These are phyloP conservation scores for Elongisporangium senticosum DNA, from an alignment of 352 stramenopile species.

Conservation along the genomic window DNA sequence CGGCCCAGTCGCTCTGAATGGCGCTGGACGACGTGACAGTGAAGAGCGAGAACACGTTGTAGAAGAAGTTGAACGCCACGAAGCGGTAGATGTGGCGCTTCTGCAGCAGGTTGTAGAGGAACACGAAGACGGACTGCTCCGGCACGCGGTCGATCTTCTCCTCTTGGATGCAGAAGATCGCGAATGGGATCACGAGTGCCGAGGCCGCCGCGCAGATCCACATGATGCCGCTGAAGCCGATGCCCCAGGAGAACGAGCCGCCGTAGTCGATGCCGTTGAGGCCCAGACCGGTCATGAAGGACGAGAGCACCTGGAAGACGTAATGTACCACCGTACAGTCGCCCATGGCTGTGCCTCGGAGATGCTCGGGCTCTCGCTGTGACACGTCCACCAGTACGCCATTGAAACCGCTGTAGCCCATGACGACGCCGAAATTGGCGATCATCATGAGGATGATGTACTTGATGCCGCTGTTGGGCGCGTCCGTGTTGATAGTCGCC, in stretches of 20 bases:
- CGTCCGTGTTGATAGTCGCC: slow-evolving; percentile 29
- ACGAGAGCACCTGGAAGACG: slow-evolving; percentile 26
- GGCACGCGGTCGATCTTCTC: slow-evolving; percentile 9
- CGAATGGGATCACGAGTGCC: slow-evolving; percentile 25
- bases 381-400: slow-evolving; percentile 46
- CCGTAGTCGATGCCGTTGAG: slow-evolving; percentile 44
- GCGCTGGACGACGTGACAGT: slow-evolving; percentile 33
- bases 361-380: slow-evolving; percentile 30
- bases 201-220: slow-evolving; percentile 23
- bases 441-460: slow-evolving; percentile 63
- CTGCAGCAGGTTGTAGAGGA: slow-evolving; percentile 40
- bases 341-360: slow-evolving; percentile 30
- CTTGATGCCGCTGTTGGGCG: slow-evolving; percentile 32
- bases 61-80: slow-evolving; percentile 40
- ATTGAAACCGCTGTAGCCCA: slow-evolving; percentile 64
- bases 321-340: slow-evolving; percentile 26
- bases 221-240: slow-evolving; percentile 58
- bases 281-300: slow-evolving; percentile 35
- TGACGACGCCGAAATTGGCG: slow-evolving; percentile 65
- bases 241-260: slow-evolving; percentile 39
- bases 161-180: slow-evolving; percentile 35
- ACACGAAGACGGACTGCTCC: slow-evolving; percentile 16
- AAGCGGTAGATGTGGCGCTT: slow-evolving; percentile 38
- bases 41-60: slow-evolving; percentile 31
- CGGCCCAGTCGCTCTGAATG: slow-evolving; percentile 44